Evolutionary conservation across 331 rosid species (phyloP).

Genomic region (Cydonia oblonga): DNA sequence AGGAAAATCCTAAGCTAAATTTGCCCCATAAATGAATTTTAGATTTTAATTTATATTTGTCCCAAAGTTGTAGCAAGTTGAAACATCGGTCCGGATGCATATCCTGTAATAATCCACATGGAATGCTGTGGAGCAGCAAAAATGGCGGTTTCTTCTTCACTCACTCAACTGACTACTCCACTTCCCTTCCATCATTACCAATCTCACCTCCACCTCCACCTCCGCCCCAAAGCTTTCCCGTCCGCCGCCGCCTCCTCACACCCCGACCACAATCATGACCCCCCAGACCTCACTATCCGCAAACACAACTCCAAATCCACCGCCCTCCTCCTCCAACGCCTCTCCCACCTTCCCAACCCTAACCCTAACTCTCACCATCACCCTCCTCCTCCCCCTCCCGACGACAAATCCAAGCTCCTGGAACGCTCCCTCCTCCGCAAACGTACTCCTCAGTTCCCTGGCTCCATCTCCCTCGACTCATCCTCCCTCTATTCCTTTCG

Average conservation of each 20-base stretch:
- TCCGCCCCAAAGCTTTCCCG: background rate
- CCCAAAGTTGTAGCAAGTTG: no score
- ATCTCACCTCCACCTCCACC: constrained; percentile 2
- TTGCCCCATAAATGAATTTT: no score
- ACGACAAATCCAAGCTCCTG: constrained; percentile 44
- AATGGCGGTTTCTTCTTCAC: constrained; percentile 1
- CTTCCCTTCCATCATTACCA: background rate
- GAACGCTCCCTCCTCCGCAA: constrained; percentile 71
- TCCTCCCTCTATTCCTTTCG: constrained; percentile 56
- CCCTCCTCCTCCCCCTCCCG: constrained; percentile 26
- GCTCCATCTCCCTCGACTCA: constrained; percentile 75
- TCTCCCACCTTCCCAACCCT: constrained; percentile 22
- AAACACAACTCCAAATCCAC: constrained; percentile 79
- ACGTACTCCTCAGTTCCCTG: constrained; percentile 88
- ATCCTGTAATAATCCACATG: no score
- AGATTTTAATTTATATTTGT: no score
- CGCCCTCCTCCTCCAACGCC: constrained; percentile 48
- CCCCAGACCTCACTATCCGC: constrained; percentile 27
- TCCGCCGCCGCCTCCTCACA: background rate
- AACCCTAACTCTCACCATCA: constrained; percentile 17
- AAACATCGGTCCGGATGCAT: no score
- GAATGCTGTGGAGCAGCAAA: no score
- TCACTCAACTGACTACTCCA: constrained; percentile 13
- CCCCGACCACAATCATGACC: constrained; percentile 7
- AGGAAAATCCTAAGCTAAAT: no score